phyloP scores from a whole-genome alignment of 345 rosid genomes.

The Firmiana major region DNA sequence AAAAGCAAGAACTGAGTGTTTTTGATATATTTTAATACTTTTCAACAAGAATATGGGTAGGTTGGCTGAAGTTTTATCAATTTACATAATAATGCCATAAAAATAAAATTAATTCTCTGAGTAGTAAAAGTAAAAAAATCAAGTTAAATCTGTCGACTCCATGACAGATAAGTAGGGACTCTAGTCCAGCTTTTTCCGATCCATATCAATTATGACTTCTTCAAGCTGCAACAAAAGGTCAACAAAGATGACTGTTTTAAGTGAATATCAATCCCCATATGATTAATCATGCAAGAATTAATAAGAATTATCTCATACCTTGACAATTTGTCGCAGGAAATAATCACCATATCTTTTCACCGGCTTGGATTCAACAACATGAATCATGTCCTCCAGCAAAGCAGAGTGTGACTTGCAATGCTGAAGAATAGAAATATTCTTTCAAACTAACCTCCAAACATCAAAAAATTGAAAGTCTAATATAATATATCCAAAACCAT shows the following conservation, averaged over 20 bases:
- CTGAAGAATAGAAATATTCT: background rate
- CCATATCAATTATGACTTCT: constrained; percentile 80
- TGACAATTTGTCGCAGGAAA: constrained; percentile 90
- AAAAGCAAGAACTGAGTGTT: too few relatives aligned
- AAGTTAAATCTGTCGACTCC: background rate
- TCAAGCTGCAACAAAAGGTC: constrained; percentile 55
- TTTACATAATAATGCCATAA: too few relatives aligned
- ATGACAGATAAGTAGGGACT: background rate
- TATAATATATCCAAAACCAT: background rate
- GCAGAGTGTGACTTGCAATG: background rate
- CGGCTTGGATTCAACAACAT: constrained; percentile 71
- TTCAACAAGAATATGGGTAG: too few relatives aligned
- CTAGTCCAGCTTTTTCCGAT: constrained; percentile 74
- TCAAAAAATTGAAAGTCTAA: background rate
- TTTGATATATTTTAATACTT: too few relatives aligned
- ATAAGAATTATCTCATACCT: constrained; percentile 38
- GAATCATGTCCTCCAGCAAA: constrained; percentile 76
- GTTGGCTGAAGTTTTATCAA: too few relatives aligned
- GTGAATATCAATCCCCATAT: background rate
- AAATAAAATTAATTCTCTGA: background rate
- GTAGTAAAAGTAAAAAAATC: background rate
- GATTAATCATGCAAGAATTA: background rate
- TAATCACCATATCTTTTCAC: constrained; percentile 77
- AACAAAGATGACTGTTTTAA: background rate
- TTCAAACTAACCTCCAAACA: background rate